Base-by-base conservation (phyloP, 1,284 basidiomycete genomes). In the Coniophora puteana region DNA sequence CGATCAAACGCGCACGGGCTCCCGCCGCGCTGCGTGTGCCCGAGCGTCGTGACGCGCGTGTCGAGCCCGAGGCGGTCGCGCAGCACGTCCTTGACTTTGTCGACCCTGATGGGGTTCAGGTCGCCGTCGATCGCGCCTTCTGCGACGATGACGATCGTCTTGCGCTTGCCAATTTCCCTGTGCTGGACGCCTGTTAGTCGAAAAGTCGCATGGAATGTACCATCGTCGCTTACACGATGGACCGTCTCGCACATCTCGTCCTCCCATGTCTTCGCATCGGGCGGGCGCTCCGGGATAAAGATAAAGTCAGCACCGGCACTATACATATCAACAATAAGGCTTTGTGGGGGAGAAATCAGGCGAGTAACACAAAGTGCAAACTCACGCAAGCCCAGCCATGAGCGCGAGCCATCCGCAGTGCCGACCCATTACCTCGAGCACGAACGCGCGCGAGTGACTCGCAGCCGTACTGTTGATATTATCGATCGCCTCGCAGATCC, bases 371-470 rank as follows among this genome's bases (percentile, higher is more conserved):
- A n/a, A n/a, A n/a, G n/a, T n/a, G n/a, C n/a, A 23, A 2, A 57
- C 75, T 46, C 54, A 87, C 76, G 89, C 90, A 34, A 98, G 85
- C 49, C 90, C 93, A 6, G 94, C 94, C 62, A 94, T 78, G 28
- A 98, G 71, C 1, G 95, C 93, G 20, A 99, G 75, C 96, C 94
- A 99, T 25, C 96, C 96, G 61, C 96, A 99, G 60, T 98, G 91
- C 36, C 95, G 73, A 20, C 96, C 96, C 96, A 99, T 99, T 47
- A 99, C 95, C 62, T 99, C 96, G 24, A 99, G 78, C 36, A 99
- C 95, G 65, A 99, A 99, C 0, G 96, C 96, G 50, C 96, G 81
- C 12, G 93, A 96, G 65, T 99, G 95, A 39, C 92, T 95, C 43
- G 81, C 82, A 10, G 95, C 95, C 1, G 95, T 99, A 6, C 93